These are phyloP conservation scores for Fusarium mundagurra DNA, from an alignment of 2,329 filamentous ascomycete genomes.

Conservation along the genomic window DNA sequence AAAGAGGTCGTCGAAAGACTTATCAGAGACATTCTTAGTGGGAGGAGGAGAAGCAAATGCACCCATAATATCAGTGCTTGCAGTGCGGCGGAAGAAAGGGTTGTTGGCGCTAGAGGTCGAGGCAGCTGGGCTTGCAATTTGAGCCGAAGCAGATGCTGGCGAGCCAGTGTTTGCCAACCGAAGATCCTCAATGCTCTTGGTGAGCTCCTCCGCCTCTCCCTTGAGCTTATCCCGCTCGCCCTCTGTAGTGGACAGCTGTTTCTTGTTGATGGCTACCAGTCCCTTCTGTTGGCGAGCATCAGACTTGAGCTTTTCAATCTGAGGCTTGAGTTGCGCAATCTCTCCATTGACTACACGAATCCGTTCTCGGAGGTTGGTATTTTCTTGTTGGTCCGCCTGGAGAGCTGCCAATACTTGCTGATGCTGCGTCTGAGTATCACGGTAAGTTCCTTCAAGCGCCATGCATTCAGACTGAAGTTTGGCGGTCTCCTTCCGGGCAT, in stretches of 20 bases:
- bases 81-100: conserved; percentile 86
- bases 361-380: conserved; percentile 83
- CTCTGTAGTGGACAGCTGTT: conserved; percentile 91
- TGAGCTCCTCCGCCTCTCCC: conserved; percentile 76
- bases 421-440: conserved; percentile 85
- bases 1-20: conserved; percentile 87
- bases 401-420: conserved; percentile 78
- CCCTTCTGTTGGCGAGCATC: conserved; percentile 96
- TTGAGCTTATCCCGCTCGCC: conserved; percentile 89
- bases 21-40: conserved; percentile 63
- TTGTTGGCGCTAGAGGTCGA: conserved; percentile 84
- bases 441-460: conserved; percentile 80
- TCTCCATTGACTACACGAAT: conserved; percentile 86
- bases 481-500: conserved; percentile 81
- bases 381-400: conserved; percentile 90
- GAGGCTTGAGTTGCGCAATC: conserved; percentile 84
- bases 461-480: conserved; percentile 87
- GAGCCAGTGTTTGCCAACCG: conserved; percentile 63
- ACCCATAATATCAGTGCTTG: conserved; percentile 68
- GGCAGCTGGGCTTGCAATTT: conserved; percentile 74
- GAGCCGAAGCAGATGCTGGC: conserved; percentile 56
- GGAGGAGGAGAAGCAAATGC: conserved; percentile 61
- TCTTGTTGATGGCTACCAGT: conserved; percentile 97
- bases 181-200: conserved; percentile 69
- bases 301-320: conserved; percentile 91